Evolutionary conservation across 768 basidiomycete genomes (phyloP).

Genomic region (Coprinopsis cinerea): DNA sequence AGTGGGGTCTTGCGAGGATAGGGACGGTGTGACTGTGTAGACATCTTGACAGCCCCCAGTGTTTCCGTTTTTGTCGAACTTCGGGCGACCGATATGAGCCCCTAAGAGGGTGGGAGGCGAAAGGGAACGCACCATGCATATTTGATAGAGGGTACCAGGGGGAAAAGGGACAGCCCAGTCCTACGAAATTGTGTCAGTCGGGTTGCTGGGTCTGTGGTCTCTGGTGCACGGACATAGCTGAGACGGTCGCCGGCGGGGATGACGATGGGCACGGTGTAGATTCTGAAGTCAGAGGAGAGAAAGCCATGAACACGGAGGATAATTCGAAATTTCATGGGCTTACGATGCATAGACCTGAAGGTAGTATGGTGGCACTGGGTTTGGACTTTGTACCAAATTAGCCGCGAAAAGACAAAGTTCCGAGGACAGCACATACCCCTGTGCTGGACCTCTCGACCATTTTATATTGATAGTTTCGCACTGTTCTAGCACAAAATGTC

Average conservation of each 20-base stretch:
- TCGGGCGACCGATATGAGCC: not conserved
- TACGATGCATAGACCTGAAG: slow-evolving; percentile 60
- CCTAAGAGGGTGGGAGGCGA: not conserved
- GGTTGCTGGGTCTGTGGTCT: too few relatives aligned
- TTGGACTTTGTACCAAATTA: too few relatives aligned
- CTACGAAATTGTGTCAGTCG: too few relatives aligned
- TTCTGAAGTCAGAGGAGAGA: slow-evolving; percentile 22
- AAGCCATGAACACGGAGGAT: not conserved
- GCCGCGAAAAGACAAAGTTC: not conserved
- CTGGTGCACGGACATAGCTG: slow-evolving; percentile 40
- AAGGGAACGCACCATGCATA: slow-evolving; percentile 49
- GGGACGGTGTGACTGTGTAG: slow-evolving; percentile 49
- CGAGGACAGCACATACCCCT: slow-evolving; percentile 26
- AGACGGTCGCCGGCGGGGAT: slow-evolving; percentile 42
- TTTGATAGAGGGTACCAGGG: slow-evolving; percentile 58
- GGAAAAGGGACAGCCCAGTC: slow-evolving; percentile 55
- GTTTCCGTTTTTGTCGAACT: slow-evolving; percentile 54
- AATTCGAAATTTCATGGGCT: too few relatives aligned
- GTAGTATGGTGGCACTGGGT: slow-evolving; percentile 50
- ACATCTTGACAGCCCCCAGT: slow-evolving; percentile 57
- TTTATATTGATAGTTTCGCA: slow-evolving; percentile 38
- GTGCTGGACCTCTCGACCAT: slow-evolving; percentile 34
- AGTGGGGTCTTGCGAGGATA: slow-evolving; percentile 25
- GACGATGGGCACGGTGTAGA: slow-evolving; percentile 46
- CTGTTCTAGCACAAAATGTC: slow-evolving; percentile 27